These are phyloP conservation scores for Gautieria morchelliformis DNA, from an alignment of 768 basidiomycete species.

Conservation along the genomic window DNA sequence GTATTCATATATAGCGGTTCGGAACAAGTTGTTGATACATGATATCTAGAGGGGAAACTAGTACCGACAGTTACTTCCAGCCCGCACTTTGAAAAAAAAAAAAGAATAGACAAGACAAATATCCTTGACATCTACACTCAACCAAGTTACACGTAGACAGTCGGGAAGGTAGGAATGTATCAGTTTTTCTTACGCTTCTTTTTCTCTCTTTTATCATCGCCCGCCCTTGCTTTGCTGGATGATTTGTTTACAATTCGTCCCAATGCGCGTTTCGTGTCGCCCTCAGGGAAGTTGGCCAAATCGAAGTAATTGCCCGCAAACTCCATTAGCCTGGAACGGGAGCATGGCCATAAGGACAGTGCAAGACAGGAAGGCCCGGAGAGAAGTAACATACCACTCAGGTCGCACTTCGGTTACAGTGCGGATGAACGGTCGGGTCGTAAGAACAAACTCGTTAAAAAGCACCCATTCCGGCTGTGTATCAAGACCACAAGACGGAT, in stretches of 20 bases:
- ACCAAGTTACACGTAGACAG: not conserved
- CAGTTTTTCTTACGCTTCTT: constrained; percentile 13
- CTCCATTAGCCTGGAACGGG: constrained; percentile 48
- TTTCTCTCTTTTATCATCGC: constrained; percentile 10
- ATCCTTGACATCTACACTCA: not conserved
- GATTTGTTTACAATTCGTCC: constrained; percentile 46
- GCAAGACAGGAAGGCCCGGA: not conserved
- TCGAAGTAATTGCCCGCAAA: constrained; percentile 64
- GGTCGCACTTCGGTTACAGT: constrained; percentile 80
- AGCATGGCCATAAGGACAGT: constrained; percentile 3
- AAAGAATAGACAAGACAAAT: not conserved
- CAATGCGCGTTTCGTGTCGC: constrained; percentile 61
- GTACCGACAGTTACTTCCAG: not conserved
- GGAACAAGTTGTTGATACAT: not conserved
- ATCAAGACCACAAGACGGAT: constrained; percentile 83
- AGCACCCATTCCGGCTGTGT: constrained; percentile 86
- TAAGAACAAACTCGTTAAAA: constrained; percentile 93
- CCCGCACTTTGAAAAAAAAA: not conserved
- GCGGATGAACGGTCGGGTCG: constrained; percentile 80
- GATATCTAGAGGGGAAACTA: constrained; percentile 1
- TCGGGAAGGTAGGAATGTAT: not conserved
- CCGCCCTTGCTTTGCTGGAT: constrained; percentile 30
- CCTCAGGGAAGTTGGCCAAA: constrained; percentile 47
- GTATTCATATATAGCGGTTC: constrained; percentile 5
- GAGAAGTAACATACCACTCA: constrained; percentile 62